Base-by-base conservation (phyloP, 140 eudicot species). In the Senecio squalidus region DNA sequence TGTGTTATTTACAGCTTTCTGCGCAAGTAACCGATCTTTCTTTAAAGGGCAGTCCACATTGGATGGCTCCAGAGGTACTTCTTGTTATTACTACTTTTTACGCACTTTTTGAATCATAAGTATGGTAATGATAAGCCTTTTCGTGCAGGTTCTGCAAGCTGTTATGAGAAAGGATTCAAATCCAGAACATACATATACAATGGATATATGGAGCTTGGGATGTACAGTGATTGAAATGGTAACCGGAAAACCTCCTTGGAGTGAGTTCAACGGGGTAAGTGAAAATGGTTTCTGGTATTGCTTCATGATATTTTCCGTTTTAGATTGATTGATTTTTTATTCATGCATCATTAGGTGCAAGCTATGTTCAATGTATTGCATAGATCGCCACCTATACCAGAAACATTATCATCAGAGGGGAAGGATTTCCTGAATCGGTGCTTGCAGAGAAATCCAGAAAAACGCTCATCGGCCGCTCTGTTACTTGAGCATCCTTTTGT, bases 41-140 rank as follows among this genome's bases (percentile, higher is more conserved):
- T 23, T 54, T 86, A 62, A 91, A 91, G 81, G 98, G 98, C 21
- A 91, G 82, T 60, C 95, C 98, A 40, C 79, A 91, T 31, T 91
- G 98, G 98, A 83, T 91, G 94, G 95, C 95, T 66, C 98, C 98
- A 40, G 98, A 91, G 98, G 98, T 91, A 78, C 62, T 36, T 56
- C 18, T 16, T 23, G 20, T n/a, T 15, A 29, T 55, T 30, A 55
- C 27, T 17, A 52, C 8, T 5, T 25, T 26, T 11, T 2, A 9
- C 14, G 26, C 26, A 34, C 25, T 27, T 0, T 16, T 26, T n/a
- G 25, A 14, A 43, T 60, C 36, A 14, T 57, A 54, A 43, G 29
- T 25, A 60, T 6, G 31, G 44, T 45, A 23, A 58, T 5, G 17
- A 56, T 63, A 34, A 31, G 13, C 24, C 49, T 47, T 55, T 34